Conservation (phyloP, 202 grass and related monocot species). For the Brachypodium distachyon region DNA sequence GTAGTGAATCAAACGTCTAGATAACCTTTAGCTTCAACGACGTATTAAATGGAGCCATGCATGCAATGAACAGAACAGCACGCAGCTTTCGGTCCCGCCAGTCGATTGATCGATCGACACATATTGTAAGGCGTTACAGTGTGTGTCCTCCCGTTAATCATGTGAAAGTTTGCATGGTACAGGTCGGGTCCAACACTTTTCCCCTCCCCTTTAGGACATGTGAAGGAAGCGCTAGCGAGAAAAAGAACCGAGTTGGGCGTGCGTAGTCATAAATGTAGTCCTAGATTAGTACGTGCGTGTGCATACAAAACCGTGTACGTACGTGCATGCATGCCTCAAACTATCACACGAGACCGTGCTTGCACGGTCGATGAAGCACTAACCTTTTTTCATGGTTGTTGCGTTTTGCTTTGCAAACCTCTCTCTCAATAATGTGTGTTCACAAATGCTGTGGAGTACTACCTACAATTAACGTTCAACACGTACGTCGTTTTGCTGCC, state of each 20-base stretch:
- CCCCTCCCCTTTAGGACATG: not conserved
- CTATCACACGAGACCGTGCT: not conserved
- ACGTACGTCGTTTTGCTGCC: slow-evolving; percentile 17
- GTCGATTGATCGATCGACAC: not conserved
- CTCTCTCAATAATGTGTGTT: slow-evolving; percentile 13
- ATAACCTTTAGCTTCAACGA: no score
- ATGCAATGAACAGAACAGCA: slow-evolving; percentile 1
- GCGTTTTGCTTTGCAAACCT: slow-evolving; percentile 8
- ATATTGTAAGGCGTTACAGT: not conserved
- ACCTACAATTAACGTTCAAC: not conserved
- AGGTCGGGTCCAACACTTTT: slow-evolving; percentile 10
- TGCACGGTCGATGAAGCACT: not conserved
- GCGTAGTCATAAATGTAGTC: not conserved
- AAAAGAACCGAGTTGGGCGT: slow-evolving; percentile 17
- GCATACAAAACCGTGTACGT: not conserved
- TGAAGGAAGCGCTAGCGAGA: slow-evolving; percentile 2
- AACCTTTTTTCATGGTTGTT: not conserved
- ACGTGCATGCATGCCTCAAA: not conserved
- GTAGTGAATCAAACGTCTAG: no score
- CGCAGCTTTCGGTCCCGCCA: not conserved
- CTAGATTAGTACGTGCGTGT: not conserved
- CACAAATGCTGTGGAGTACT: not conserved
- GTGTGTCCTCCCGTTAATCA: slow-evolving; percentile 34
- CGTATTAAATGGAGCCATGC: not conserved
- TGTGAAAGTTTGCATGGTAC: slow-evolving; percentile 26